Base-by-base conservation (phyloP, 495 filamentous ascomycete genomes). In the Xylaria castorea region DNA sequence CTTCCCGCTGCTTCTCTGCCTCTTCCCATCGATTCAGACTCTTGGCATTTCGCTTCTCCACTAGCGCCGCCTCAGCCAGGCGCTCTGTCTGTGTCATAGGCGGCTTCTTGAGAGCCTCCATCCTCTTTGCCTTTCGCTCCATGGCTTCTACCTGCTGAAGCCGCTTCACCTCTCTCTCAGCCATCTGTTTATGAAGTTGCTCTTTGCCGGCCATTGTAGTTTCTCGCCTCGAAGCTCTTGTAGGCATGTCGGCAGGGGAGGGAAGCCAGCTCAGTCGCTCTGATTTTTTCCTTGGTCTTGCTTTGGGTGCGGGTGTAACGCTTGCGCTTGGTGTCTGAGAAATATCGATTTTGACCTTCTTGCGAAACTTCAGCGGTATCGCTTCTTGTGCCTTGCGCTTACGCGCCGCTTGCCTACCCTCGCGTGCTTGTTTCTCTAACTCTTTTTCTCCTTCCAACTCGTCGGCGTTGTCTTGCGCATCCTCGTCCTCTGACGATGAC, bases 1-100 rank as follows among this genome's bases (percentile, higher is more conserved):
- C 94, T 34, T 93, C 91, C 71, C 95, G 89, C 76, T 89, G 88
- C 83, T 92, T 93, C 83, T 99, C 96, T 18, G 91, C 91, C 79
- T 93, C 92, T 81, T 98, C 95, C 95, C 96, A 99, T 50, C 92
- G 88, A 76, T 94, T 97, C 75, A 99, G 81, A 84, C 93, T 97
- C 85, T 95, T 97, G 64, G 91, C 88, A 76, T 98, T 99, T 71
- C 88, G 83, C 80, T 90, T 90, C 80, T 98, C 95, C 38, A 94
- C 89, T 75, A 91, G 83, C 34, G 91, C 94, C 30, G 95, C 96
- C 79, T 97, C 93, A 16, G 89, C 89, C 51, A 99, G 84, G 44
- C 93, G 91, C 72, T 98, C 91, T n/a, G 85, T 92, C 79, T 98
- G 96, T 30, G 94, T 97, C 92, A 97, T 92, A 60, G 90, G 85